Conservation (phyloP, 164 flowering plant genomes). For the Paratinospora sagittata region DNA sequence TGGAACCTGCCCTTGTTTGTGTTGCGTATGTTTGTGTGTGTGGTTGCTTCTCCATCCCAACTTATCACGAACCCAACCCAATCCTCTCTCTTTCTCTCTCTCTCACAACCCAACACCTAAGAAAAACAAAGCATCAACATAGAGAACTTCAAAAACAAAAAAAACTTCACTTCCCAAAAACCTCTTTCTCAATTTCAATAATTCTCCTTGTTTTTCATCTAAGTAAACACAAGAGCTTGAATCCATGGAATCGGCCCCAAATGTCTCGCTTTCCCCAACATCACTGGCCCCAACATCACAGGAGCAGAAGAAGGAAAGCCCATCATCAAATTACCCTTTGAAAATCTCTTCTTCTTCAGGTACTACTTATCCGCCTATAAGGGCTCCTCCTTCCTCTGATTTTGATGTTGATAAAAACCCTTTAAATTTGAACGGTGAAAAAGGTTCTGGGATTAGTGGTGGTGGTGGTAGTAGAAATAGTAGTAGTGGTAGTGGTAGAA, state of each 20-base stretch:
- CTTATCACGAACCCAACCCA: neutral
- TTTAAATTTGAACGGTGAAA: slow-evolving; percentile 2
- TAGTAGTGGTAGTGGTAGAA: slow-evolving; percentile 7
- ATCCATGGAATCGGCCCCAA: slow-evolving; percentile 28
- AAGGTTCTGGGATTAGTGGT: neutral
- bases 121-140: neutral
- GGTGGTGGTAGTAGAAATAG: slow-evolving; percentile 11
- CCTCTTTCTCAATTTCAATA: neutral
- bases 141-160: neutral
- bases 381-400: slow-evolving; percentile 40
- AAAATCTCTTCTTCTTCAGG: neutral
- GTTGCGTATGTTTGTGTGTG: neutral
- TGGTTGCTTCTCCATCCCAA: neutral
- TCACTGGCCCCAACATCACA: slow-evolving; percentile 3
- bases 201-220: no score
- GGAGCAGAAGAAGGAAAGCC: neutral
- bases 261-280: slow-evolving; percentile 21
- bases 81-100: no score
- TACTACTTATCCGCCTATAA: slow-evolving; percentile 22
- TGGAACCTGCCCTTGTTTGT: neutral
- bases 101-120: slow-evolving; percentile 2
- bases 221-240: slow-evolving; percentile 11
- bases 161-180: neutral
- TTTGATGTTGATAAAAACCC: slow-evolving; percentile 15
- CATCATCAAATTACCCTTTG: no score